phyloP scores from a whole-genome alignment of 2,329 filamentous ascomycete species.

The Phialocephala sp. region DNA sequence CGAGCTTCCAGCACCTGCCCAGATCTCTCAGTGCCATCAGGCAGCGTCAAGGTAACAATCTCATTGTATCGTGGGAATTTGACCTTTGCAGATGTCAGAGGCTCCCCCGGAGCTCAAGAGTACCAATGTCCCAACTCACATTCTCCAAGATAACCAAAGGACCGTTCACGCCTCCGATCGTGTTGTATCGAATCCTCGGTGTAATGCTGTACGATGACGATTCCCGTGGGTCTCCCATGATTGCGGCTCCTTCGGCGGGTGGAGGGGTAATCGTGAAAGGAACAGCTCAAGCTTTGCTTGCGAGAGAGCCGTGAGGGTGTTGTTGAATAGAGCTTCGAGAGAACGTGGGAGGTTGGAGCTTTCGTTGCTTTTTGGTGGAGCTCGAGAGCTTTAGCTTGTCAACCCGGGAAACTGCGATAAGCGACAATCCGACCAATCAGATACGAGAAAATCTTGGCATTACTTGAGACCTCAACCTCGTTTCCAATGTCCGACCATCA shows the following conservation, averaged over 20 bases:
- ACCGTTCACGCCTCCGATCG: conserved; percentile 96
- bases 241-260: conserved; percentile 25
- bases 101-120: neutral
- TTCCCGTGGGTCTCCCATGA: conserved; percentile 45
- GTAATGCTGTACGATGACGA: conserved; percentile 54
- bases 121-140: conserved; percentile 59
- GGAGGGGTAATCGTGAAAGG: conserved; percentile 5
- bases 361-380: conserved; percentile 27
- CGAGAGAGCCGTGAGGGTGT: conserved; percentile 17
- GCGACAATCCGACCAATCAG: conserved; percentile 11
- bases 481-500: neutral
- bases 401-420: conserved; percentile 22
- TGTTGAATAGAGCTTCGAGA: conserved; percentile 17
- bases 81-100: conserved; percentile 64
- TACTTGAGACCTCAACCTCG: conserved; percentile 2
- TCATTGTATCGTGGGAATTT: conserved; percentile 98
- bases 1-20: conserved; percentile 97
- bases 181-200: conserved; percentile 91
- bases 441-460: neutral
- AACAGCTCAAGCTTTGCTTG: conserved; percentile 23
- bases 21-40: conserved; percentile 91
- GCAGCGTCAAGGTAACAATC: conserved; percentile 93
- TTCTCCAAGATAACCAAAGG: conserved; percentile 97
- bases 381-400: conserved; percentile 22
- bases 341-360: conserved; percentile 29